Percentiles rank a stretch among this genome's conserved stretches.
phyloP scores from a whole-genome alignment of 805 yeast species.

The Pichia californica region DNA sequence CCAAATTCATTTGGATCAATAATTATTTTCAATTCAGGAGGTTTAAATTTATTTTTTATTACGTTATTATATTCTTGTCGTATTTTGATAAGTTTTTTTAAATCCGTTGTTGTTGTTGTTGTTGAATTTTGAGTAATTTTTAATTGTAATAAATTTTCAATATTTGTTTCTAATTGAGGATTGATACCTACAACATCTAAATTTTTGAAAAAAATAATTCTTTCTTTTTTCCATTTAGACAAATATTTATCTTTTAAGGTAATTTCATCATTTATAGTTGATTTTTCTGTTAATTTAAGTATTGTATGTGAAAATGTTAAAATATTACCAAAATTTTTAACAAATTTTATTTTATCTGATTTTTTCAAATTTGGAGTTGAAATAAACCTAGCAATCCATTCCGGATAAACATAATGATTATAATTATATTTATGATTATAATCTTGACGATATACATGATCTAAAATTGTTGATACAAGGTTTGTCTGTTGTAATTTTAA shows the following conservation, averaged over 20 bases:
- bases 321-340: not conserved
- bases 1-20: slow-evolving; percentile 21
- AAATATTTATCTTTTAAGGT: no score
- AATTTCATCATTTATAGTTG: no score
- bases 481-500: not conserved
- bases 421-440: not conserved
- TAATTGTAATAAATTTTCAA: not conserved
- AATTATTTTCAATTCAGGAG: slow-evolving; percentile 12
- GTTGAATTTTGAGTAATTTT: not conserved
- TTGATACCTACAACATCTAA: not conserved
- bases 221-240: not conserved
- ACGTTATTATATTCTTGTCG: slow-evolving; percentile 13
- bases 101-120: not conserved
- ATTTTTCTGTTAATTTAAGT: not conserved
- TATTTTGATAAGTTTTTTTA: slow-evolving; percentile 3
- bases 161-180: not conserved
- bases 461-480: not conserved
- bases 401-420: not conserved
- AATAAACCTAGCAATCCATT: not conserved
- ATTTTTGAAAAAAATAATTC: not conserved
- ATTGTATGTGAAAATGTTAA: slow-evolving; percentile 2
- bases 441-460: not conserved
- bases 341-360: not conserved
- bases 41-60: slow-evolving; percentile 11
- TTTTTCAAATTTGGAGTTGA: not conserved